Base-by-base conservation (phyloP, 805 yeast genomes). In the Cyberlindnera petersonii region DNA sequence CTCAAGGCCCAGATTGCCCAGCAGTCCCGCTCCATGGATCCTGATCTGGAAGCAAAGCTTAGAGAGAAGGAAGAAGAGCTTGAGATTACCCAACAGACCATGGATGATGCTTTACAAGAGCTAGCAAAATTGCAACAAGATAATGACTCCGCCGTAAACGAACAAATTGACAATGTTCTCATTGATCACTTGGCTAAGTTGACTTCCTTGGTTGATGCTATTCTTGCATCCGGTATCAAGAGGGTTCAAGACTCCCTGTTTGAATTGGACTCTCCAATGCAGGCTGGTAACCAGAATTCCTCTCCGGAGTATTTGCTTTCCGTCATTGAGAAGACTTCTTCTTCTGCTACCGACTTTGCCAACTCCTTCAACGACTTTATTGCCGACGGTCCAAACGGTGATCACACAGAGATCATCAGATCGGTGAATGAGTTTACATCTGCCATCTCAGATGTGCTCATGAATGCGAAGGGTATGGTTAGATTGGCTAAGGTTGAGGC, bases 311-410 rank as follows among this genome's bases (percentile, higher is more conserved):
- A 75, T 50, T 60, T 82, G 17, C 64, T 80, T 24, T 79, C 91
- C 0, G 65, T 85, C 28, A 66, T 81, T 46, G 96, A 88, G 55
- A 74, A 79, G 47, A 72, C 82, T 15, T 75, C 86, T 0, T 74
- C 78, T 27, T 65, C 75, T 13, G 87, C 89, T 0, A 85, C 89
- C 6, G 89, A 82, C 27, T 86, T 88, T 60, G 84, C 95, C 5
- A 75, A 79, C 19, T 76, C 81, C 6, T 86, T 86, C 67, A 85
- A 82, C 56, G 72, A 76, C 37, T 82, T 75, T 53, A 66, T 86
- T 37, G 88, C 83, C 5, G 95, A 85, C 55, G 94, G 91, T 6
- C 77, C 76, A 36, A 68, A 71, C 37, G 74, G 79, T 21, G 85
- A 79, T 43, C 86, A 80, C 49, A 68, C 70, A 22, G 66, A 66